Base-by-base conservation (phyloP, 192 early-diverging fungal genomes). In the Pilobolus umbonatus region DNA sequence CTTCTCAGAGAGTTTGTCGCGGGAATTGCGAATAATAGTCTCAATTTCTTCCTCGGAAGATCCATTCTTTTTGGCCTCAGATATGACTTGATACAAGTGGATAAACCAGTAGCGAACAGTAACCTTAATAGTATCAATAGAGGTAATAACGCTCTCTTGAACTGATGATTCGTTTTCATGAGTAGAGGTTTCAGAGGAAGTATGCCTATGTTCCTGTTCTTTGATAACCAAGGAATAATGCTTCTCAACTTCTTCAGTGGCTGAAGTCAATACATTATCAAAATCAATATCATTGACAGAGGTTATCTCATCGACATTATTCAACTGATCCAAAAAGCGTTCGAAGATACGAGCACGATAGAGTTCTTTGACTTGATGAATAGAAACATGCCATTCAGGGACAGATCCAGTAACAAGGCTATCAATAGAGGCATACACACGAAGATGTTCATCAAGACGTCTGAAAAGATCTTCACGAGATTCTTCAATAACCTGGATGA, bases 101-200 rank as follows among this genome's bases (percentile, higher is more conserved):
- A 50, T 51, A n/a, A 64, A n/a, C 62, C 62, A 64, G 31, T 57
- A 50, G 15, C 55, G 55, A 22, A 64, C 62, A 24, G 55, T 57
- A 2, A 58, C 64, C 56, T 59, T 65, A 28, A 65, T 39, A 1
- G 45, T 55, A 31, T 57, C 64, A 4, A 48, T 35, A n/a, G 48
- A 57, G 9, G 50, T 55, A 31, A 64, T 6, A 14, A 52, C 40
- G 7, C n/a, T 58, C 15, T 45, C 57, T 15, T 48, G 57, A 48
- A 59, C 31, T 19, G 30, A 40, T 22, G 40, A 19, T 1, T 40
- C 21, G 26, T 19, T 14, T 10, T 10, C 6, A 14, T 40, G 11
- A 25, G 17, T 26, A 28, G 28, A 57, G 22, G 8, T 26, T 42
- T 31, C 22, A 28, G 26, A 25, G 10, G 15, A 9, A 35, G 19